phyloP scores from a whole-genome alignment of 768 basidiomycete species.

The Mycena polygramma region DNA sequence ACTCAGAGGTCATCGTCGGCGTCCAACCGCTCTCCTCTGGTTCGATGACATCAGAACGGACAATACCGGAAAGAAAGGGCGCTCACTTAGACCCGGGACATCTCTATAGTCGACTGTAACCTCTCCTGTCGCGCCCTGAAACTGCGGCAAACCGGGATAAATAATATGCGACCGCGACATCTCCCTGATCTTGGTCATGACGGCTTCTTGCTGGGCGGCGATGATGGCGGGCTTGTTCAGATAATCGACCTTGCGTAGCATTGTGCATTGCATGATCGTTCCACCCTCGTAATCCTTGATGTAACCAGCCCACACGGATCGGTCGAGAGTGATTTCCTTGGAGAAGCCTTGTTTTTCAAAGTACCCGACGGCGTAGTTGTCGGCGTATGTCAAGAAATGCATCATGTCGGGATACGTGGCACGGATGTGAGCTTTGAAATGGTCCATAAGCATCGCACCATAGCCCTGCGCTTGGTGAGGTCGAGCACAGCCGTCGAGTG shows the following conservation, averaged over 20 bases:
- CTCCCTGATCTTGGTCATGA: slow-evolving; percentile 89
- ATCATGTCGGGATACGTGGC: slow-evolving; percentile 87
- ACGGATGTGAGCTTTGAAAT: slow-evolving; percentile 94
- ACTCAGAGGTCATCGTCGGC: slow-evolving; percentile 82
- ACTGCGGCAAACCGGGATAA: slow-evolving; percentile 83
- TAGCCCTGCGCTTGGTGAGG: slow-evolving; percentile 76
- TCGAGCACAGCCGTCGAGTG: background rate
- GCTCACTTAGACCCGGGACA: slow-evolving; percentile 89
- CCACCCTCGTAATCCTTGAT: slow-evolving; percentile 99
- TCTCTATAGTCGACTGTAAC: slow-evolving; percentile 76
- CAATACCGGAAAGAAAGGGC: slow-evolving; percentile 24
- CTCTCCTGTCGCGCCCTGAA: slow-evolving; percentile 67
- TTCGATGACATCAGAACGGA: slow-evolving; percentile 16
- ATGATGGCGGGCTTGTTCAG: slow-evolving; percentile 83
- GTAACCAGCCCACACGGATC: slow-evolving; percentile 96
- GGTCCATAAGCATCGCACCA: slow-evolving; percentile 98
- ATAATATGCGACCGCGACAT: slow-evolving; percentile 90
- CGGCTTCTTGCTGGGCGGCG: slow-evolving; percentile 87
- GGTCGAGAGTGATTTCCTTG: slow-evolving; percentile 94
- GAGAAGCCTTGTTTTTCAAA: slow-evolving; percentile 99
- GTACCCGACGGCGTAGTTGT: slow-evolving; percentile 99
- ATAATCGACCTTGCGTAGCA: slow-evolving; percentile 95
- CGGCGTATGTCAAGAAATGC: slow-evolving; percentile 98
- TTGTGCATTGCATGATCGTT: slow-evolving; percentile 98
- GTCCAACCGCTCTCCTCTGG: slow-evolving; percentile 95